Evolutionary conservation across 495 filamentous ascomycete genomes (phyloP), one percentile per base, ranked within the genome.

Genomic region (Tuber aestivum): DNA sequence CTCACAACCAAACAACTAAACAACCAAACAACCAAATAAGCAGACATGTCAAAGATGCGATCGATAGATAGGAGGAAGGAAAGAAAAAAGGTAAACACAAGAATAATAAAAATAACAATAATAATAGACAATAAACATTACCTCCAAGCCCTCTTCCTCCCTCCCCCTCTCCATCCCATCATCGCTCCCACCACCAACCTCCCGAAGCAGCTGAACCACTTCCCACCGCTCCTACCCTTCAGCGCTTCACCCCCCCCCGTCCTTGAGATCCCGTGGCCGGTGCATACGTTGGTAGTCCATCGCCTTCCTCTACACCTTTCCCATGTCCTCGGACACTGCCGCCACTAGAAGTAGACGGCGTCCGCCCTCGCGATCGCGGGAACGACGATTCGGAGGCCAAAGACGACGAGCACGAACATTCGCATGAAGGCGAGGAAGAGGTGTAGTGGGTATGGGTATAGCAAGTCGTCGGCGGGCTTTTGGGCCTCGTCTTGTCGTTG

Each of bases 181-280:
- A 14, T 65, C 76, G 35, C 68, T n/a, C 40, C 72, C 72, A 56
- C 48, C 3, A 23, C 70, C 75, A 23, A 74, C 42, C 71, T 77
- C 76, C 41, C 73, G 68, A 50, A 77, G n/a, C 14, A 38, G 23
- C 48, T 50, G 74, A 41, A 68, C 65, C 35, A 72, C 76, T 12
- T 71, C 76, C 23, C 73, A 8, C 37, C 50, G 38, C 7, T 77
- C 76, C 32, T 72, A 32, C 48, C 37, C 40, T 75, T 76, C 45
- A 76, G 69, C n/a, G 50, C 71, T 38, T 71, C 76, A 21, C n/a
- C n/a, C 12, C 20, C 23, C 70, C 76, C 50, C 69, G 76, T 16
- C 50, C 23, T 7, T 12, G 50, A 5, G 14, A 27, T 32, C 32
- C 50, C 50, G 32, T 27, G 50, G 50, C n/a, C 12, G 50, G 32